These are phyloP conservation scores for Conticribra guillardii DNA, from an alignment of 108 stramenopile genomes.

Conservation along the genomic window DNA sequence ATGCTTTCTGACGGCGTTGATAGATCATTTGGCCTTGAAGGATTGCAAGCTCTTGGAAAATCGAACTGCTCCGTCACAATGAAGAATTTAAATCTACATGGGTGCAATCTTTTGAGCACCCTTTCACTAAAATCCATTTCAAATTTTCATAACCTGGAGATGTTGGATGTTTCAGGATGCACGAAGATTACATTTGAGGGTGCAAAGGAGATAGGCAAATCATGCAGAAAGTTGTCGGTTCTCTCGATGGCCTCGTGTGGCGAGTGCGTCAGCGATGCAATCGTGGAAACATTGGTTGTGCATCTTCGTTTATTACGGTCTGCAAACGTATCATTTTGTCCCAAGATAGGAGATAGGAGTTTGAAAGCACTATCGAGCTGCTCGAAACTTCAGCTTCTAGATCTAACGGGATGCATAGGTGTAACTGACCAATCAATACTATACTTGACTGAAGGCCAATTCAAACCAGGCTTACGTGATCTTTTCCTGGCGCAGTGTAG, in stretches of 20 bases:
- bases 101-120: slow-evolving; percentile 45
- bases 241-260: slow-evolving; percentile 56
- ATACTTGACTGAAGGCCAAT: slow-evolving; percentile 35
- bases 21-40: slow-evolving; percentile 56
- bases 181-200: slow-evolving; percentile 42
- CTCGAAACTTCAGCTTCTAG: slow-evolving; percentile 29
- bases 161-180: slow-evolving; percentile 56
- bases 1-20: slow-evolving; percentile 62
- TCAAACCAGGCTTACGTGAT: slow-evolving; percentile 45
- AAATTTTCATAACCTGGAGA: slow-evolving; percentile 28
- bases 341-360: slow-evolving; percentile 35
- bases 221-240: slow-evolving; percentile 21
- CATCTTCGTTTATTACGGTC: slow-evolving; percentile 14
- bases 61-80: slow-evolving; percentile 25
- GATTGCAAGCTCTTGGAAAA: slow-evolving; percentile 49
- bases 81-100: slow-evolving; percentile 47
- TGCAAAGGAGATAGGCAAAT: slow-evolving; percentile 22
- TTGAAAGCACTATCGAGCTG: slow-evolving; percentile 47
- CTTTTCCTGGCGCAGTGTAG: slow-evolving; percentile 41
- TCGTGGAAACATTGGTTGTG: slow-evolving; percentile 28
- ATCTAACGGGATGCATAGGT: slow-evolving; percentile 45
- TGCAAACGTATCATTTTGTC: slow-evolving; percentile 49
- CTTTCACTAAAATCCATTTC: slow-evolving; percentile 41
- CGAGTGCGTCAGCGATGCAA: slow-evolving; percentile 50
- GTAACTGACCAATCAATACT: slow-evolving; percentile 48